Base-by-base conservation (phyloP, 164 flowering plant genomes). In the Magnolia changhungtana region DNA sequence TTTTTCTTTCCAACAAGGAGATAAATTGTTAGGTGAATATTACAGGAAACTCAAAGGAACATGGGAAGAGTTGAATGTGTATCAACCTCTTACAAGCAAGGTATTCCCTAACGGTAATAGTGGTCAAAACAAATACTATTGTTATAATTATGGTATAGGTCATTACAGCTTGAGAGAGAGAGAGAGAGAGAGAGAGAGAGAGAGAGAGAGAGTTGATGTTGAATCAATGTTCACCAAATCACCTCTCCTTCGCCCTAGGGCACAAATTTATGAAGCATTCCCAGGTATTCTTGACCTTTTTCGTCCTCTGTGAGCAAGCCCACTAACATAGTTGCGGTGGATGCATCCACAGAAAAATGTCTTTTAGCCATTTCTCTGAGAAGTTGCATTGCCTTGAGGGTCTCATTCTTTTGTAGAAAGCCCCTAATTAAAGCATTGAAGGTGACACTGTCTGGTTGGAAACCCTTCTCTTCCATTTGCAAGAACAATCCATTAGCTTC, bases 381-480 rank as follows among this genome's bases (percentile, higher is more conserved):
- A 80, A 86, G 84, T 59, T 86, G 78, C 14, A 85, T 49, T 67
- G 82, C 86, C 68, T 83, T 76, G 2, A 18, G 31, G 1, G 58
- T 67, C 50, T 86, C 84, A 29, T 83, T 76, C n/a, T 76, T 76
- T 67, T 75, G 45, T 67, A 71, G 81, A 63, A 78, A 84, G 51
- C 82, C 86, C 58, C 64, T 64, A 82, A 89, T 73, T n/a, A 89
- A 81, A 21, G 82, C 71, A 80, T 82, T 85, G 72, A 77, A 86
- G 0, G 85, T 86, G 10, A 83, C 75, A 1, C 74, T 72, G 83
- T 85, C 78, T 9, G 90, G 92, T 64, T 76, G 16, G 72, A 83
- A 81, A 63, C 89, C 90, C 16, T 80, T 86, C 8, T 73, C 78
- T 72, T 85, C 86, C 92, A 90, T 89, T 73, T 86, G 77, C 1